Evolutionary conservation across 441 rosid species (phyloP).

Genomic region (Mallotus japonicus): DNA sequence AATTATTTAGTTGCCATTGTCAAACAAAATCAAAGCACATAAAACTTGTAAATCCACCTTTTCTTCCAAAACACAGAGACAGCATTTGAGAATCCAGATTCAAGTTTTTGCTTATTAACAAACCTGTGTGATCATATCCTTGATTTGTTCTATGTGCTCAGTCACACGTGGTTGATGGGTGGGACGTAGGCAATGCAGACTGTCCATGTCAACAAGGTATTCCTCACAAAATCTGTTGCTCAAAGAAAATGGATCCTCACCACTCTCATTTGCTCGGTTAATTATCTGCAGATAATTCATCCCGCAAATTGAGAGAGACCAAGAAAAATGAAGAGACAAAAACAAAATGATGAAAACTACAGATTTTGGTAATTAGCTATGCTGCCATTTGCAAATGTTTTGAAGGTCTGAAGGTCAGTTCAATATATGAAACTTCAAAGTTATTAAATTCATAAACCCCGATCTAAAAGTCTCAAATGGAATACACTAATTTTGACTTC

Average conservation of each 20-base stretch:
- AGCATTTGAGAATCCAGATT: neutral
- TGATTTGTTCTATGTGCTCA: slow-evolving; percentile 73
- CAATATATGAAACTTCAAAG: neutral
- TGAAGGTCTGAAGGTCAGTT: neutral
- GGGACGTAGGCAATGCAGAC: slow-evolving; percentile 77
- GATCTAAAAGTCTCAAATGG: neutral
- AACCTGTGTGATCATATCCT: slow-evolving; percentile 68
- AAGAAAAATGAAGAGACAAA: neutral
- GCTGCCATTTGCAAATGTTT: no score
- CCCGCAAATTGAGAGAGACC: neutral
- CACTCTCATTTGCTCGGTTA: slow-evolving; percentile 60
- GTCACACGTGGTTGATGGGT: slow-evolving; percentile 84
- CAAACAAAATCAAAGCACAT: no score
- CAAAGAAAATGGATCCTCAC: slow-evolving; percentile 56
- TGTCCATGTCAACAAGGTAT: slow-evolving; percentile 67
- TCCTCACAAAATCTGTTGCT: slow-evolving; percentile 71
- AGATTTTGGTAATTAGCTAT: neutral
- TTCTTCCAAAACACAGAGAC: neutral
- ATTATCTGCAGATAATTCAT: slow-evolving; percentile 52
- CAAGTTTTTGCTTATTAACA: slow-evolving; percentile 12
- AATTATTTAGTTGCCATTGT: no score
- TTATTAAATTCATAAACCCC: neutral
- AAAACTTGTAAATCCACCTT: neutral
- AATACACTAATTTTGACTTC: neutral
- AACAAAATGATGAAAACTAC: neutral